Evolutionary conservation across 768 basidiomycete species (phyloP).

Genomic region (Harrya chromipes): DNA sequence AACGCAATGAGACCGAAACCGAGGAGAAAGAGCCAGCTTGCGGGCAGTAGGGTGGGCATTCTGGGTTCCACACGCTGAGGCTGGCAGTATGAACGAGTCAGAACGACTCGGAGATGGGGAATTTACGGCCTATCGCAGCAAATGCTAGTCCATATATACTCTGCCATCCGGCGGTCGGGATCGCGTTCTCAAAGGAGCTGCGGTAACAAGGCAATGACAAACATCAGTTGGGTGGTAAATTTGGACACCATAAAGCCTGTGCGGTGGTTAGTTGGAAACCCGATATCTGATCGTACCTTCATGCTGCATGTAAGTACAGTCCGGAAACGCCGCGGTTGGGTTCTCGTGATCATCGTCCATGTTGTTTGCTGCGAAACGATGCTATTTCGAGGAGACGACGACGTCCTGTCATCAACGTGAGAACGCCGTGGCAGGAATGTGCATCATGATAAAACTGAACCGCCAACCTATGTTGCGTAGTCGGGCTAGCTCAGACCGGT

Average conservation of each 20-base stretch:
- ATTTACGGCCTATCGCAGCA: not conserved
- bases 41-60: slow-evolving; percentile 7
- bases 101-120: no score
- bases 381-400: no score
- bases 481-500: no score
- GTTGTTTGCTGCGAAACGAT: no score
- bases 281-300: not conserved
- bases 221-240: not conserved
- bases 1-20: slow-evolving; percentile 6
- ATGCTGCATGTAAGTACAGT: not conserved
- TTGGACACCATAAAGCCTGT: no score
- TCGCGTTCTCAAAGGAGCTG: slow-evolving; percentile 1
- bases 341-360: no score
- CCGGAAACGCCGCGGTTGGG: no score
- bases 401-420: no score
- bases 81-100: not conserved
- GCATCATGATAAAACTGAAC: no score
- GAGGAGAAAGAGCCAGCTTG: slow-evolving; percentile 6
- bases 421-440: no score
- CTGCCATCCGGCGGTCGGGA: not conserved
- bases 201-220: not conserved
- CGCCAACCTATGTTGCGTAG: no score
- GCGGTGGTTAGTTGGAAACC: slow-evolving; percentile 1
- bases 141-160: slow-evolving; percentile 10
- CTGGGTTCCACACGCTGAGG: not conserved